Base-by-base conservation (phyloP, 257 asterid genomes). In the Plantago major region DNA sequence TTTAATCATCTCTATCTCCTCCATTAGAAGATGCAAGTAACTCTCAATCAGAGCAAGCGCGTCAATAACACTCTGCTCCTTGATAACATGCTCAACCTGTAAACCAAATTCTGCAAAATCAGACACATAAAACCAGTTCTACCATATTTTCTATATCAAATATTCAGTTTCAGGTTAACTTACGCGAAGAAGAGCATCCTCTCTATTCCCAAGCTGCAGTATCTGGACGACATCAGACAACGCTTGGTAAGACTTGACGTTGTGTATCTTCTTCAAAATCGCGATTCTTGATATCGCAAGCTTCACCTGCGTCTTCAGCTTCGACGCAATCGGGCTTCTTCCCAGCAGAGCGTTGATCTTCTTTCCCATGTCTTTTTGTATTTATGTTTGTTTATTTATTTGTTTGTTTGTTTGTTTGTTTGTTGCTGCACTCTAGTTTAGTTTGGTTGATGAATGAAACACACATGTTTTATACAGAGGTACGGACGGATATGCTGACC, bases 221-320 rank as follows among this genome's bases (percentile, higher is more conserved):
- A 78, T 74, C 66, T 79, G 81, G 62, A 72, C 44, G 10, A 76
- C 77, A 45, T 71, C 82, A 12, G 79, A 78, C 28, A 17, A 40
- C 11, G 77, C 77, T 9, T 71, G 73, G 63, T 70, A 66, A 37
- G 68, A 72, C 53, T 62, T 72, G 1, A 62, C 71, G 11, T 37
- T 16, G 57, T 79, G 80, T 13, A 55, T 62, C 1, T 79, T 79
- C 58, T 63, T 68, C 6, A 76, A 73, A 47, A 67, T 44, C 58
- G 70, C 49, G 26, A 79, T 76, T 43, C 85, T 73, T 1, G 79
- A 68, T 50, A 70, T 65, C 26, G 81, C 76, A 42, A 76, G 76
- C 58, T 68, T 63, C 17, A 71, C 43, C 57, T 69, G 56, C 70
- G 2, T 70, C 22, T 51, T 63, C 26, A 71, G 57, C 66, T 72